Evolutionary conservation across 805 yeast genomes (phyloP), one percentile per base, ranked within the genome.

Genomic region (Peterozyma toletana): DNA sequence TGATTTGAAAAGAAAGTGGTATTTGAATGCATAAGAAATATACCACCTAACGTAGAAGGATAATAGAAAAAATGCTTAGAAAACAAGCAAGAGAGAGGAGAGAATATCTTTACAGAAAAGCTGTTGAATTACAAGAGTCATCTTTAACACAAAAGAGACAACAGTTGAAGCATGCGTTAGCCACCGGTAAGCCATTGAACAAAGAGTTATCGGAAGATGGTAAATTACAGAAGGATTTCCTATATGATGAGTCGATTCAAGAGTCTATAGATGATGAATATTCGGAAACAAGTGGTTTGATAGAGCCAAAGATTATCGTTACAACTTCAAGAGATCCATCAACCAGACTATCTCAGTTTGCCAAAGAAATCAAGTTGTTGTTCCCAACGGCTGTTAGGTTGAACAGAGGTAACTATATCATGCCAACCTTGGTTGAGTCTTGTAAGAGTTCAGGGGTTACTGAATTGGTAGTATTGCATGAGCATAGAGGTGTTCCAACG

Each of bases 401-500:
- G 46, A 93, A 93, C 64, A 78, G 99, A 68, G 99, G 99, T 74
- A 86, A 83, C 54, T 83, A 90, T 48, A 76, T 93, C 43, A 78
- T 93, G 71, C 83, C 96, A 1, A 83, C 84, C 41, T 66, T 93
- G 38, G 95, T 88, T 3, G 77, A 81, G 39, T 87, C 96, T 1
- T 89, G 97, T 63, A 77, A 84, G 47, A 53, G 53, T 35, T 80
- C 91, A 0, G 86, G 85, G 14, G 79, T 91, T 9, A 83, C 93
- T 1, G 99, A 93, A 60, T 66, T 93, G 52, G 70, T 93, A 18
- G 74, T 93, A 3, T 66, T 93, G 17, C 98, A 93, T 60, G 99
- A 93, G 60, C 99, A 93, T 64, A 76, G 99, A 65, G 99, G 99
- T 77, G 91, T 87, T 0, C 99, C 99, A 42, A 90, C 96, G 0